Evolutionary conservation across 257 asterid species (phyloP), one percentile per base, ranked within the genome.

Genomic region (Fraxinus excelsior): DNA sequence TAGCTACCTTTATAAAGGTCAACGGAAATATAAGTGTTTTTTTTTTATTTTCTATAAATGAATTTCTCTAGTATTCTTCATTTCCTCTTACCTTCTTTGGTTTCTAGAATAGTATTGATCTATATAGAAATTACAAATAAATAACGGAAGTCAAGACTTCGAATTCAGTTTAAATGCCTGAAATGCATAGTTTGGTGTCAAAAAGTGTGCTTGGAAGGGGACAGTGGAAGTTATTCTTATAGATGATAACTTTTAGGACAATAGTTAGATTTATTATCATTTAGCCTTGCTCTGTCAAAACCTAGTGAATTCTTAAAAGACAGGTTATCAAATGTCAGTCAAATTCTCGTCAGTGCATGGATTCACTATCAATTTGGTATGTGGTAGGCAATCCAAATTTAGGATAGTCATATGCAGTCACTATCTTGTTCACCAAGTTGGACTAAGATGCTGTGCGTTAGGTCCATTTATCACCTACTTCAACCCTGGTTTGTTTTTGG

Each of bases 21-120:
- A 38, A 42, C 29, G 69, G 32, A 2, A 42, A 5, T 67, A 70
- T 11, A 29, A 14, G 1, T n/a, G n/a, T n/a, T 38, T 46, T 62
- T 37, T 68, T 60, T 38, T 46, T 62, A 31, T 68, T 60, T 23
- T 8, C 7, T 23, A 31, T 7, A 56, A 21, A 18, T 70, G 34
- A 67, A 44, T 38, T 69, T 19, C 66, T 84, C 11, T 42, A 12
- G 12, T n/a, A 16, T 46, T 65, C 37, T 81, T 12, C 70, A 65
- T 31, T 79, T 11, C 42, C 4, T 42, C 35, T 62, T 62, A 21
- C 19, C 21, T 44, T 69, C 66, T 77, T 44, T 66, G 34, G 31
- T 76, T 67, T 76, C 71, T 76, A 78, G 28, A 82, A 71, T 71
- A 44, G 66, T 74, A 74, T 73, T 72, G 58, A 10, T 73, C 16